These are phyloP conservation scores for Talaromyces sp. DNA, from an alignment of 2,329 filamentous ascomycete genomes.

Conservation along the genomic window DNA sequence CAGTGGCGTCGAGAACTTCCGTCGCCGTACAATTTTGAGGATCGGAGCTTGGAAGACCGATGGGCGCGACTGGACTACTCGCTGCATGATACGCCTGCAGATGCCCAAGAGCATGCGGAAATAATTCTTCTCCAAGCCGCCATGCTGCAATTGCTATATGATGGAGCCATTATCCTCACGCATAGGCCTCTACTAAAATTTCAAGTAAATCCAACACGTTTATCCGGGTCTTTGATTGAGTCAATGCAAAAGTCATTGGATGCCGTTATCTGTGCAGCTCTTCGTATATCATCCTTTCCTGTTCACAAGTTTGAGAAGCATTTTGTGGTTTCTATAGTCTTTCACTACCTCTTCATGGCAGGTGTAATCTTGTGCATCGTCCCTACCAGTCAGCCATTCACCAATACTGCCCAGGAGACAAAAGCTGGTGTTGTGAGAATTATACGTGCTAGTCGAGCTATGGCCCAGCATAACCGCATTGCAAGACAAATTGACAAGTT, in stretches of 20 bases:
- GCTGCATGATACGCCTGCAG: background rate
- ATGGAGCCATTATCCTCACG: background rate
- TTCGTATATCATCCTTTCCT: conserved; percentile 29
- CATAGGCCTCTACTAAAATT: background rate
- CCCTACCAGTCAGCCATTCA: conserved; percentile 28
- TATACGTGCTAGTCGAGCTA: conserved; percentile 24
- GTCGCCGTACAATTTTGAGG: background rate
- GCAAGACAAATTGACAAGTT: conserved; percentile 28
- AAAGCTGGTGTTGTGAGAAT: conserved; percentile 31
- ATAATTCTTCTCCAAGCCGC: background rate
- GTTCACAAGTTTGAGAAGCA: conserved; percentile 27
- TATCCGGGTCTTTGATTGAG: background rate
- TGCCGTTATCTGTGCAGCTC: conserved; percentile 26
- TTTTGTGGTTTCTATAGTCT: conserved; percentile 24
- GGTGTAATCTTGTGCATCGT: conserved; percentile 29
- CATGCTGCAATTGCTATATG: background rate
- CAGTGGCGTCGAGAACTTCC: background rate
- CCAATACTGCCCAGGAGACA: conserved; percentile 26
- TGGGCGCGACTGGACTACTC: background rate
- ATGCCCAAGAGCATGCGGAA: background rate
- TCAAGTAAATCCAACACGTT: background rate
- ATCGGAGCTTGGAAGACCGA: background rate
- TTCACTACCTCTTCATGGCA: conserved; percentile 24
- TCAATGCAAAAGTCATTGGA: conserved; percentile 16
- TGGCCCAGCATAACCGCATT: conserved; percentile 25